Conservation (phyloP, 164 flowering plant genomes). For the Litsea cubeba region DNA sequence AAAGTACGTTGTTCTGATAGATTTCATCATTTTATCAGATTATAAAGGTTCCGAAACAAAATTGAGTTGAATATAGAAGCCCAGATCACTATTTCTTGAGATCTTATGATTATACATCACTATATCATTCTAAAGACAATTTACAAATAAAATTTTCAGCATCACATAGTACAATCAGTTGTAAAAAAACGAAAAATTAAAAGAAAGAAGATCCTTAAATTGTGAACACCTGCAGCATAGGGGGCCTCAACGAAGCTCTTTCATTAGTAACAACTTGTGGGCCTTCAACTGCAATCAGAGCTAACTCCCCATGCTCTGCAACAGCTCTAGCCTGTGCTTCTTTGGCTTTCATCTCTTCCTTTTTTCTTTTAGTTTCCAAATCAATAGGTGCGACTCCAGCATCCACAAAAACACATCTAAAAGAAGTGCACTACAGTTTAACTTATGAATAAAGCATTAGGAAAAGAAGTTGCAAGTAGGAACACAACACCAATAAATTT, state of each 20-base stretch:
- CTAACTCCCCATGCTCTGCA: slow-evolving; percentile 94
- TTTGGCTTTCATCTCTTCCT: slow-evolving; percentile 72
- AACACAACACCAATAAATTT: too few relatives aligned
- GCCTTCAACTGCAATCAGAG: slow-evolving; percentile 80
- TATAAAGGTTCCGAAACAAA: background rate
- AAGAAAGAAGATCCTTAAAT: background rate
- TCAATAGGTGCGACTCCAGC: slow-evolving; percentile 93
- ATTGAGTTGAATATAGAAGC: background rate
- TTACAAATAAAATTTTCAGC: too few relatives aligned
- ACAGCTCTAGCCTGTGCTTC: slow-evolving; percentile 83
- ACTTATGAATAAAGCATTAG: background rate
- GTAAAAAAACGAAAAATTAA: background rate
- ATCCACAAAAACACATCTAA: slow-evolving; percentile 96
- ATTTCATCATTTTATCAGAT: too few relatives aligned
- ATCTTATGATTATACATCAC: background rate
- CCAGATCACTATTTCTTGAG: background rate
- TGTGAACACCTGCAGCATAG: slow-evolving; percentile 77
- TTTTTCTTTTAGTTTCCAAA: slow-evolving; percentile 78
- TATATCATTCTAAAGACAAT: too few relatives aligned
- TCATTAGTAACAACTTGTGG: slow-evolving; percentile 60
- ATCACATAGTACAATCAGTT: too few relatives aligned
- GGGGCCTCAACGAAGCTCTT: slow-evolving; percentile 77
- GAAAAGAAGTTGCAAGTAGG: background rate
- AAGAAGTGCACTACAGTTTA: background rate
- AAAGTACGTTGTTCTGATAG: too few relatives aligned